A percentile compares a stretch with the other conserved stretches of the same genome.
Conservation (phyloP, 768 basidiomycete genomes). For the Crucibulum laeve region DNA sequence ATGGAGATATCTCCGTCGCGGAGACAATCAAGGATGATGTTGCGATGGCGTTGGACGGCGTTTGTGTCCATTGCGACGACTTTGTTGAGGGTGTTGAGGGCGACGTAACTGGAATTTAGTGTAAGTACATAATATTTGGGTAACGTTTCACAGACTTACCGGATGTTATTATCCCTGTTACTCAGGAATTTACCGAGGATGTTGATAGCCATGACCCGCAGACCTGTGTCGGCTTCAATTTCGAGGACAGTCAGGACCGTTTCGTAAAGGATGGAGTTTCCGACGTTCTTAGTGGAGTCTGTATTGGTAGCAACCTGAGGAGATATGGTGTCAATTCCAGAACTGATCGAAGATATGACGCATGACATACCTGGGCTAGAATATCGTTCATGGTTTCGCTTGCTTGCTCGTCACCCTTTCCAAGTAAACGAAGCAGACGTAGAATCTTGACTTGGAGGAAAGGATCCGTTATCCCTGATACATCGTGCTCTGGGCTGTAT, state of each 20-base stretch:
- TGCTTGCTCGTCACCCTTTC: conserved; percentile 77
- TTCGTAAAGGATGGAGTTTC: conserved; percentile 96
- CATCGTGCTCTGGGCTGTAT: conserved; percentile 98
- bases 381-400: conserved; percentile 99
- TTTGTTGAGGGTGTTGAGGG: conserved; percentile 96
- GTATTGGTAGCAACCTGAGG: conserved; percentile 96
- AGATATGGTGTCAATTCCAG: conserved; percentile 4
- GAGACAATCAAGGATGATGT: conserved; percentile 97
- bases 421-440: conserved; percentile 83
- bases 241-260: conserved; percentile 95
- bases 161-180: conserved; percentile 97
- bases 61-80: conserved; percentile 97
- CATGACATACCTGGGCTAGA: conserved; percentile 69
- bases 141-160: conserved; percentile 45
- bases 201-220: conserved; percentile 99
- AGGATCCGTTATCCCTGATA: conserved; percentile 98
- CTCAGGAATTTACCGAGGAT: conserved; percentile 97
- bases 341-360: background rate
- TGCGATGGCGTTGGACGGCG: conserved; percentile 96
- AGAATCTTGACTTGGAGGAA: conserved; percentile 94
- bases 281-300: conserved; percentile 95
- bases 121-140: background rate
- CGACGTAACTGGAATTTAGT: conserved; percentile 74
- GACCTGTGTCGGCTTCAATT: conserved; percentile 92
- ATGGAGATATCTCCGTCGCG: conserved; percentile 99